Evolutionary conservation across 176 grass and related monocot species (phyloP).

Genomic region (sorghum (Sorghum bicolor)): Sorghum_bicolor_NCBIv3 NC_012879.2:6316001-6316500

Average conservation of each 20-base stretch:
- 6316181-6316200: not conserved
- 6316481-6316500: constrained; percentile 9
- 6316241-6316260: not conserved
- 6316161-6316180: not conserved
- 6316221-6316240: not conserved
- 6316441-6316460: constrained; percentile 22
- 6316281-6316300: not conserved
- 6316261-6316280: not conserved
- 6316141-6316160: too few species aligned
- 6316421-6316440: constrained; percentile 5
- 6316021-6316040: too few species aligned
- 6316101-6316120: too few species aligned
- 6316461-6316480: constrained; percentile 9
- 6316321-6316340: not conserved
- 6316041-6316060: too few species aligned
- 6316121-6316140: too few species aligned
- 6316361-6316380: not conserved
- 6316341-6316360: not conserved
- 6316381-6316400: not conserved
- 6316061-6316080: too few species aligned
- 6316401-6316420: not conserved
- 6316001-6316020: too few species aligned
- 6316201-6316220: not conserved
- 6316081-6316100: too few species aligned
- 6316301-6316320: constrained; percentile 6